Conservation (phyloP, 2,329 filamentous ascomycete species). For the Aspergillus sp. region DNA sequence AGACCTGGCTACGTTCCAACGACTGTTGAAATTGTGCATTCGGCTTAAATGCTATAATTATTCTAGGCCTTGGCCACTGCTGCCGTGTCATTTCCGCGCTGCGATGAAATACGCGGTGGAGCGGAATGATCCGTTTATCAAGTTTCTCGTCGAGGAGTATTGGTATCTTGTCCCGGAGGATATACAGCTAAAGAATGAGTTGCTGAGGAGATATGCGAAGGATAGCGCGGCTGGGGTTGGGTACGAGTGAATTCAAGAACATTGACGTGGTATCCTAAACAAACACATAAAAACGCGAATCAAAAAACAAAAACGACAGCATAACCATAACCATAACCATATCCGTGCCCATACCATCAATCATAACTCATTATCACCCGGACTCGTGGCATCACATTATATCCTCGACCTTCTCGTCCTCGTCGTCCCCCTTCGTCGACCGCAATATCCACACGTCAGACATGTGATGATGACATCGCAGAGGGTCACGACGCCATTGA, state of each 20-base stretch:
- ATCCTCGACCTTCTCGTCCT: conserved; percentile 17
- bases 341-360: too few relatives aligned
- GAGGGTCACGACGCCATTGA: conserved; percentile 59
- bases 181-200: conserved; percentile 14
- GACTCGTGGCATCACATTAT: conserved; percentile 1
- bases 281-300: too few relatives aligned
- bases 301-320: too few relatives aligned
- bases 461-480: conserved; percentile 61
- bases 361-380: background rate
- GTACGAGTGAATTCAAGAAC: too few relatives aligned
- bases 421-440: conserved; percentile 21
- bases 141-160: conserved; percentile 23
- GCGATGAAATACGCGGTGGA: conserved; percentile 23
- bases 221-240: background rate
- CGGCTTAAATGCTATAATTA: conserved; percentile 25
- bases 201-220: conserved; percentile 15
- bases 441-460: conserved; percentile 45
- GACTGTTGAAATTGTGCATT: conserved; percentile 25
- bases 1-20: conserved; percentile 25
- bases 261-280: too few relatives aligned
- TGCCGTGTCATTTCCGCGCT: conserved; percentile 23
- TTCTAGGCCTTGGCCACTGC: conserved; percentile 27
- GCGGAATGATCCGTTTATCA: conserved; percentile 29
- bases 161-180: conserved; percentile 27
- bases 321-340: too few relatives aligned